Base-by-base conservation (phyloP, 2,329 filamentous ascomycete genomes). In the Botrytis aclada region DNA sequence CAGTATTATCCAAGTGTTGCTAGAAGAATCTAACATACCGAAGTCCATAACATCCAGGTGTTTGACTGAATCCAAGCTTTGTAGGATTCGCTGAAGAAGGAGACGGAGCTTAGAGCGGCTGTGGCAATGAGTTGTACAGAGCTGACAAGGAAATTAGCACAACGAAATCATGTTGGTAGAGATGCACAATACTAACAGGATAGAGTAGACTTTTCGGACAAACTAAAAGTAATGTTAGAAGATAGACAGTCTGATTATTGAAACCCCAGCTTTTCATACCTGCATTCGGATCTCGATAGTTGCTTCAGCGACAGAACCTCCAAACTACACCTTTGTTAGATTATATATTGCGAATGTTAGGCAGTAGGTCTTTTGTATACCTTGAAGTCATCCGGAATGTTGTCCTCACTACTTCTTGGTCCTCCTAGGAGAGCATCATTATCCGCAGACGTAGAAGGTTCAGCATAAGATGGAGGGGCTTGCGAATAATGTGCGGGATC, bases 351-450 rank as follows among this genome's bases (percentile, higher is more conserved):
- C 54, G 60, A 45, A 29, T 45, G 9, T 25, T 43, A 25, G 18
- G 37, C 8, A 14, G 22, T 47, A 54, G n/a, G 51, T 56, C 62
- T 39, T 56, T 29, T 47, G 29, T 43, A 20, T 81, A 93, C 92
- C 88, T 98, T 98, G 89, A 98, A 98, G 83, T 98, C 95, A 85
- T 98, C 95, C 1, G 95, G 95, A 62, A 98, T 82, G 80, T 98
- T 97, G 84, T 98, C 95, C 81, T 95, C 90, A 83, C 95, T 95
- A 81, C 87, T 88, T 79, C 95, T 90, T 69, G 93, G 90, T 62
- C 87, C 91, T 73, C 92, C 86, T 34, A 88, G 84, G 20, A 84
- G 83, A 74, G 84, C 82, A 75, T 88, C 86, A 78, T 86, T 86
- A 74, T 87, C 83, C 39, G 84, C 82, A 54, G 88, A 85, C 54